phyloP scores from a whole-genome alignment of 1,139 yeast genomes.

The Pichiaceae sp. region DNA sequence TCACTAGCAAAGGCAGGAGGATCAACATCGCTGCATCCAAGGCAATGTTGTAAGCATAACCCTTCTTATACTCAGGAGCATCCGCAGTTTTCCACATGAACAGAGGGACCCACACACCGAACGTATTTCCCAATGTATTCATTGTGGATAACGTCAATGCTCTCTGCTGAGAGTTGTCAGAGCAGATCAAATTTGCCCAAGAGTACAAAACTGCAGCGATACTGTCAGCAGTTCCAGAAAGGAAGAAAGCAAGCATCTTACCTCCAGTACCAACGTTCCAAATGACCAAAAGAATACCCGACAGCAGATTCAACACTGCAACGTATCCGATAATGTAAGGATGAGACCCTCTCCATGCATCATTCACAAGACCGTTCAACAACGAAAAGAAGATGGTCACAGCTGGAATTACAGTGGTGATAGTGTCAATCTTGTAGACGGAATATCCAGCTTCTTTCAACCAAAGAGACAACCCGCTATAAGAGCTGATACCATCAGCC shows the following conservation, averaged over 20 bases:
- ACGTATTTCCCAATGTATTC: conserved; percentile 36
- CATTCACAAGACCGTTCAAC: conserved; percentile 18
- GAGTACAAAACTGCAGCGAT: conserved; percentile 38
- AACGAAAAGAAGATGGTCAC: conserved; percentile 20
- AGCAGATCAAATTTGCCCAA: conserved; percentile 38
- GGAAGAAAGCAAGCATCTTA: conserved; percentile 39
- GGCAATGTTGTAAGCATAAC: conserved; percentile 29
- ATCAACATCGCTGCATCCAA: conserved; percentile 10
- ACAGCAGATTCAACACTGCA: conserved; percentile 30
- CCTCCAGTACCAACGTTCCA: conserved; percentile 38
- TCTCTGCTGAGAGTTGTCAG: conserved; percentile 36
- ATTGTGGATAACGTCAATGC: conserved; percentile 36
- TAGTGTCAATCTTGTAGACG: conserved; percentile 16
- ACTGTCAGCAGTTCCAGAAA: conserved; percentile 37
- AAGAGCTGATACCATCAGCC: conserved; percentile 24
- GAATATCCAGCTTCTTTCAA: conserved; percentile 17
- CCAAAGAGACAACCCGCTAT: conserved; percentile 16
- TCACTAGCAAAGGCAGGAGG: neutral
- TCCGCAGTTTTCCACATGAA: conserved; percentile 46
- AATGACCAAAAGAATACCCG: conserved; percentile 35
- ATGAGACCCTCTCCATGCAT: conserved; percentile 19
- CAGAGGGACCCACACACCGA: conserved; percentile 34
- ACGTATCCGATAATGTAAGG: conserved; percentile 18
- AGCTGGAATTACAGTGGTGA: conserved; percentile 23
- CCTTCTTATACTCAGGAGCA: conserved; percentile 42